phyloP scores from a whole-genome alignment of 768 basidiomycete species.

The Clathrus columnatus region DNA sequence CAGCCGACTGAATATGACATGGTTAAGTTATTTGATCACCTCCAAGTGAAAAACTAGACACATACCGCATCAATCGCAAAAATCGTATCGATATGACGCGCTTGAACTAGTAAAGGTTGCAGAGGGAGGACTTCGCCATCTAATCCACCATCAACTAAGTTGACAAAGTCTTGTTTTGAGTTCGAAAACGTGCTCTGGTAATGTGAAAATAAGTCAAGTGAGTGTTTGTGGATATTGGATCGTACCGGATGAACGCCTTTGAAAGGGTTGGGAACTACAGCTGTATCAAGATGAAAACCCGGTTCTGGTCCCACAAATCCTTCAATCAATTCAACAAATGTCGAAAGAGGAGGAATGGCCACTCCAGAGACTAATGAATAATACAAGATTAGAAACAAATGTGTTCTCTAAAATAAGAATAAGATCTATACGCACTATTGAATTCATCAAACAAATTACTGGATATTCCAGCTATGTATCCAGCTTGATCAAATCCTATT shows the following conservation, averaged over 20 bases:
- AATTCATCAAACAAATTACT: slow-evolving; percentile 26
- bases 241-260: slow-evolving; percentile 23
- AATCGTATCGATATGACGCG: slow-evolving; percentile 40
- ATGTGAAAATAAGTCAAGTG: background rate
- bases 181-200: slow-evolving; percentile 24
- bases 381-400: background rate
- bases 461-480: slow-evolving; percentile 33
- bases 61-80: slow-evolving; percentile 39
- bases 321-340: slow-evolving; percentile 20
- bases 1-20: background rate
- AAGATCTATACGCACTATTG: slow-evolving; percentile 9
- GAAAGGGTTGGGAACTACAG: slow-evolving; percentile 32
- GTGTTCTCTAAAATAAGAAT: background rate
- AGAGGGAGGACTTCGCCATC: slow-evolving; percentile 38
- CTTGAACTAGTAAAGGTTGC: slow-evolving; percentile 40
- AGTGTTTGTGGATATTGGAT: background rate
- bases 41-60: too few relatives aligned
- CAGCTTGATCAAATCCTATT: slow-evolving; percentile 28
- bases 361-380: slow-evolving; percentile 7
- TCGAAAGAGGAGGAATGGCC: slow-evolving; percentile 17
- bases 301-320: slow-evolving; percentile 9
- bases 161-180: slow-evolving; percentile 23
- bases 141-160: slow-evolving; percentile 34
- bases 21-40: too few relatives aligned
- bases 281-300: slow-evolving; percentile 19